These are phyloP conservation scores for Fusarium sp. DNA, from an alignment of 2,329 filamentous ascomycete genomes.

Conservation along the genomic window DNA sequence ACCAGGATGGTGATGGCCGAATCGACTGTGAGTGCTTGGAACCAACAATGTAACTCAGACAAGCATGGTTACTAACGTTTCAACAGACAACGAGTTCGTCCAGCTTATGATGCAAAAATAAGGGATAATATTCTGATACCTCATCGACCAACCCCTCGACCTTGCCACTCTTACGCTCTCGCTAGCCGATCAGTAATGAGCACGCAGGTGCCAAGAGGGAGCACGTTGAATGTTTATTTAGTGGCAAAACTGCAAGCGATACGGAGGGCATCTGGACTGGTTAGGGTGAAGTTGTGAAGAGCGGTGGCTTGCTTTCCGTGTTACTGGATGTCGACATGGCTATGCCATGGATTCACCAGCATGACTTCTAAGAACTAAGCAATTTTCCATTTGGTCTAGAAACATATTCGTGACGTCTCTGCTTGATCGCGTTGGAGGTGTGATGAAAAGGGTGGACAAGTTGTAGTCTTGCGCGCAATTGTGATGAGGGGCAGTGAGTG, in stretches of 20 bases:
- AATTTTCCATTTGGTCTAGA: conserved; percentile 32
- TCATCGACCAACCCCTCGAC: conserved; percentile 36
- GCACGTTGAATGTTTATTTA: conserved; percentile 44
- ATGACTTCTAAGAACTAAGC: conserved; percentile 41
- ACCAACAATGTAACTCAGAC: not conserved
- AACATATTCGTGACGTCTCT: conserved; percentile 11
- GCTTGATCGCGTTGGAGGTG: not conserved
- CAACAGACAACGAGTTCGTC: conserved; percentile 87
- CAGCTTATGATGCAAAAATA: conserved; percentile 98
- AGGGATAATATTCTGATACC: conserved; percentile 48
- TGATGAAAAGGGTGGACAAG: conserved; percentile 8
- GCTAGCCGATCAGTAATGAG: conserved; percentile 29
- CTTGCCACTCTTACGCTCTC: conserved; percentile 30
- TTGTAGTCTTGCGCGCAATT: conserved; percentile 5
- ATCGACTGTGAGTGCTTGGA: conserved; percentile 78
- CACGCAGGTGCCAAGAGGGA: conserved; percentile 30
- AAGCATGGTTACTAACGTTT: conserved; percentile 31
- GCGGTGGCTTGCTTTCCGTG: conserved; percentile 41
- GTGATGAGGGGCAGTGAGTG: conserved; percentile 25
- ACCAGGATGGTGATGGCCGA: conserved; percentile 88
- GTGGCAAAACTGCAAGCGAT: conserved; percentile 49
- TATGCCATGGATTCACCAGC: conserved; percentile 33
- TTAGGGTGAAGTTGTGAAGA: conserved; percentile 44
- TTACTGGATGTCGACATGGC: conserved; percentile 42
- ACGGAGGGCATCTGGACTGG: conserved; percentile 43